Evolutionary conservation across 2,329 filamentous ascomycete species (phyloP).

Genomic region (Pestalotiopsis sp.): DNA sequence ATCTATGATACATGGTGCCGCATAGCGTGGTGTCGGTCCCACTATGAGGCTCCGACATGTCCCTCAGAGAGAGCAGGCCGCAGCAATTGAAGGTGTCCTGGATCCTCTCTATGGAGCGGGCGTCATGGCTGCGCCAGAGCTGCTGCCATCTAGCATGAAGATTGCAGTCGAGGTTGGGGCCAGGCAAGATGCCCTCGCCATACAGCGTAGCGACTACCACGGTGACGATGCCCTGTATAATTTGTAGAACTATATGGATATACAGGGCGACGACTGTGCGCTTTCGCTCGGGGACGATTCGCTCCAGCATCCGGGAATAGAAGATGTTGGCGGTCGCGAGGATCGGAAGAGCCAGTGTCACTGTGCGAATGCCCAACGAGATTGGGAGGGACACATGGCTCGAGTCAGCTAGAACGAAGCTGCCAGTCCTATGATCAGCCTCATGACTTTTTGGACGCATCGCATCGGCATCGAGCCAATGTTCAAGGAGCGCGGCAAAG

Average conservation of each 20-base stretch:
- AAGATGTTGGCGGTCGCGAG: slow-evolving; percentile 29
- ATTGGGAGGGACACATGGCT: slow-evolving; percentile 32
- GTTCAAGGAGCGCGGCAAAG: not conserved
- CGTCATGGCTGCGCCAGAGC: slow-evolving; percentile 55
- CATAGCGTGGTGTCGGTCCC: slow-evolving; percentile 41
- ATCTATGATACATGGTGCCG: slow-evolving; percentile 46
- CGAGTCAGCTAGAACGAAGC: slow-evolving; percentile 31
- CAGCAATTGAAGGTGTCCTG: slow-evolving; percentile 71
- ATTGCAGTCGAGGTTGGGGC: slow-evolving; percentile 46
- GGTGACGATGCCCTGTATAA: slow-evolving; percentile 43
- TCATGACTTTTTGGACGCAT: not conserved
- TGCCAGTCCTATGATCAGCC: not conserved
- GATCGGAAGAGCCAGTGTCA: slow-evolving; percentile 32
- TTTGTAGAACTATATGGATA: slow-evolving; percentile 38
- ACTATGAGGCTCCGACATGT: slow-evolving; percentile 60
- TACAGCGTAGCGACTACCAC: slow-evolving; percentile 47
- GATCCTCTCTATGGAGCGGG: slow-evolving; percentile 54
- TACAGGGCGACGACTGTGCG: slow-evolving; percentile 21
- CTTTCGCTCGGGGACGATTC: not conserved
- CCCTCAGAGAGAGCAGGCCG: slow-evolving; percentile 58
- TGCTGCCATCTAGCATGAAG: slow-evolving; percentile 59
- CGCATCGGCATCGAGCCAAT: not conserved
- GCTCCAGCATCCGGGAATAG: slow-evolving; percentile 21
- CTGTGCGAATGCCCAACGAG: slow-evolving; percentile 27
- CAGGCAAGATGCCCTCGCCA: slow-evolving; percentile 36